Conservation (phyloP, 2,329 filamentous ascomycete species). For the Mycogone perniciosa region DNA sequence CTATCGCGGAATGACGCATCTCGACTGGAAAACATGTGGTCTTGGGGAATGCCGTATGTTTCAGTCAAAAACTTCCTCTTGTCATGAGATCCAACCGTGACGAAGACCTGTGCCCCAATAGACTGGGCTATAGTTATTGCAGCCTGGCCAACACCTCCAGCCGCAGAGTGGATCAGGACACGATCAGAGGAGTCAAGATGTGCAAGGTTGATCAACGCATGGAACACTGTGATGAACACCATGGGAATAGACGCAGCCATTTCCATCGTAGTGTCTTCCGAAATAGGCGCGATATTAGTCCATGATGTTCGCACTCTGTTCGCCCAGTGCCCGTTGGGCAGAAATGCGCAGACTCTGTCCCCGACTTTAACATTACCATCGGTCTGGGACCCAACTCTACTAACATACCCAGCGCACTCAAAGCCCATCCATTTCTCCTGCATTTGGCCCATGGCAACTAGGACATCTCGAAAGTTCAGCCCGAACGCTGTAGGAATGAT, state of each 20-base stretch:
- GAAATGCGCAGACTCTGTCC: background rate
- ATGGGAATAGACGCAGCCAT: slow-evolving; percentile 27
- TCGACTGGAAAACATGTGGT: background rate
- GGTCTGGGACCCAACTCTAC: background rate
- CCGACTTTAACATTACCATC: background rate
- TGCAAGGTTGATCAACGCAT: slow-evolving; percentile 17
- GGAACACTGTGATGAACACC: slow-evolving; percentile 25
- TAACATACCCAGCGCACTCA: slow-evolving; percentile 4
- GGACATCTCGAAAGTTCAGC: slow-evolving; percentile 7
- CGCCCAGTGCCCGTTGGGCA: background rate
- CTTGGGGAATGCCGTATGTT: background rate
- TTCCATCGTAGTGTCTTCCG: slow-evolving; percentile 25
- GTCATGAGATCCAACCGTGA: background rate
- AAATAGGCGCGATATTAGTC: slow-evolving; percentile 19
- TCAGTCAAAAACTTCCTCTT: background rate
- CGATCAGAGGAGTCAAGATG: background rate
- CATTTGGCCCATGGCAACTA: slow-evolving; percentile 7
- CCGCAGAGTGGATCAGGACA: background rate
- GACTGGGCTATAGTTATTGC: background rate
- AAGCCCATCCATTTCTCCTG: background rate
- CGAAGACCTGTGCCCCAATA: background rate
- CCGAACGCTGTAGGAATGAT: background rate
- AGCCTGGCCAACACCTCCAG: background rate
- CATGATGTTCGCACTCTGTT: background rate
- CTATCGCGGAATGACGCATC: background rate